Percentiles rank a stretch among this genome's conserved stretches.
These are phyloP conservation scores for Symbiotaphrina buchneri DNA, from an alignment of 495 filamentous ascomycete genomes.

Conservation along the genomic window DNA sequence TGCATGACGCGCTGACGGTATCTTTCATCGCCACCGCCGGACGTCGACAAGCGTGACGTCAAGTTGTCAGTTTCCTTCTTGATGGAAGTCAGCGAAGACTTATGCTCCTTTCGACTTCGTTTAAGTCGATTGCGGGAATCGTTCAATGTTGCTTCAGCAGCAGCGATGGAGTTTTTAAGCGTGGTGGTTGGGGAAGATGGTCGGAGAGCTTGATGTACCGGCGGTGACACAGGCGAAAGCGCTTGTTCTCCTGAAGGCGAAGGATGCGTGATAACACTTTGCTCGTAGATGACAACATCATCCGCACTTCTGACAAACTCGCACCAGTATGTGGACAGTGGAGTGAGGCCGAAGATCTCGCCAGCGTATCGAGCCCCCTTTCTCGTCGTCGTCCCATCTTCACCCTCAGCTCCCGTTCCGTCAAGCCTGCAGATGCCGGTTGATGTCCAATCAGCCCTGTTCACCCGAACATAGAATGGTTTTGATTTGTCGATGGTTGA, in stretches of 20 bases:
- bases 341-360: slow-evolving; percentile 74
- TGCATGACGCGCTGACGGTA: slow-evolving; percentile 58
- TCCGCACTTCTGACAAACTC: slow-evolving; percentile 62
- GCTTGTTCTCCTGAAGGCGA: not conserved
- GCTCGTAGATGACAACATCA: slow-evolving; percentile 48
- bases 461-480: slow-evolving; percentile 76
- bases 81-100: slow-evolving; percentile 38
- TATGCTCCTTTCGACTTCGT: slow-evolving; percentile 58
- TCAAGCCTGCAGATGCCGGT: slow-evolving; percentile 31
- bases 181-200: slow-evolving; percentile 65
- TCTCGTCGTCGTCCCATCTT: slow-evolving; percentile 23
- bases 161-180: slow-evolving; percentile 63
- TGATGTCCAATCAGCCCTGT: slow-evolving; percentile 74
- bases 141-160: slow-evolving; percentile 53
- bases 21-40: slow-evolving; percentile 63
- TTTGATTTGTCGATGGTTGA: slow-evolving; percentile 33
- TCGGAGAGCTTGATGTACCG: slow-evolving; percentile 42
- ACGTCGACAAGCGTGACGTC: slow-evolving; percentile 37
- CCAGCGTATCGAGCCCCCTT: slow-evolving; percentile 39
- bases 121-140: slow-evolving; percentile 59
- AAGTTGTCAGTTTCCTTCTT: slow-evolving; percentile 67
- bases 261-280: slow-evolving; percentile 48
- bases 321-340: slow-evolving; percentile 64
- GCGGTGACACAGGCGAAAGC: slow-evolving; percentile 16
- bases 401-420: slow-evolving; percentile 23